Evolutionary conservation across 257 asterid genomes (phyloP).

Genomic region (Henckelia pumila): DNA sequence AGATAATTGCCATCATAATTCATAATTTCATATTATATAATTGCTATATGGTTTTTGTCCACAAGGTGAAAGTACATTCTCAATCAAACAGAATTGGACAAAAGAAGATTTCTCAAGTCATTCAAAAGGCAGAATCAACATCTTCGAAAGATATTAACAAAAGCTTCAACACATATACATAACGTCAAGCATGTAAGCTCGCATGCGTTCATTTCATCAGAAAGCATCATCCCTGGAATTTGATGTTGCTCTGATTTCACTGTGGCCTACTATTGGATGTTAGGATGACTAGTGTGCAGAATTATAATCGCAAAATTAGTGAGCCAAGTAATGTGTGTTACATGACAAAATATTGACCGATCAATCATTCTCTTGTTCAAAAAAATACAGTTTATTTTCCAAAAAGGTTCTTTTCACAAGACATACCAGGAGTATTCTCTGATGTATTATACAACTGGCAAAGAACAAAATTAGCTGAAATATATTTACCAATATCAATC

Average conservation of each 20-base stretch:
- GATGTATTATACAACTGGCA: background rate
- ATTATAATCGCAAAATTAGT: conserved; percentile 6
- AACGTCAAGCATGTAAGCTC: background rate
- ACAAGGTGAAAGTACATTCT: background rate
- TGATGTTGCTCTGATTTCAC: background rate
- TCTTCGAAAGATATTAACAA: background rate
- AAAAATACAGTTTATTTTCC: conserved; percentile 11
- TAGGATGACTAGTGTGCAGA: background rate
- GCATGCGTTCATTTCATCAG: background rate
- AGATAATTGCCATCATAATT: conserved; percentile 2
- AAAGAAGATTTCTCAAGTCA: conserved; percentile 8
- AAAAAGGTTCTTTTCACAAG: conserved; percentile 19
- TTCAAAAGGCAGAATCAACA: background rate
- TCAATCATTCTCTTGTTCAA: background rate
- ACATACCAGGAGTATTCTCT: background rate
- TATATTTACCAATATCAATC: conserved; percentile 75
- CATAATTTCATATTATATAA: background rate
- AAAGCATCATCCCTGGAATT: background rate
- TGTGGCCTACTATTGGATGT: background rate
- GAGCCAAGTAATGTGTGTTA: background rate
- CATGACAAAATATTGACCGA: background rate
- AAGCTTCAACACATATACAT: background rate
- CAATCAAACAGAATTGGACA: conserved; percentile 8
- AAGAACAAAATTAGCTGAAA: conserved; percentile 19
- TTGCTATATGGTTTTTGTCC: conserved; percentile 8